phyloP scores from a whole-genome alignment of 2,329 filamentous ascomycete genomes.

The Fusarium multiceps region DNA sequence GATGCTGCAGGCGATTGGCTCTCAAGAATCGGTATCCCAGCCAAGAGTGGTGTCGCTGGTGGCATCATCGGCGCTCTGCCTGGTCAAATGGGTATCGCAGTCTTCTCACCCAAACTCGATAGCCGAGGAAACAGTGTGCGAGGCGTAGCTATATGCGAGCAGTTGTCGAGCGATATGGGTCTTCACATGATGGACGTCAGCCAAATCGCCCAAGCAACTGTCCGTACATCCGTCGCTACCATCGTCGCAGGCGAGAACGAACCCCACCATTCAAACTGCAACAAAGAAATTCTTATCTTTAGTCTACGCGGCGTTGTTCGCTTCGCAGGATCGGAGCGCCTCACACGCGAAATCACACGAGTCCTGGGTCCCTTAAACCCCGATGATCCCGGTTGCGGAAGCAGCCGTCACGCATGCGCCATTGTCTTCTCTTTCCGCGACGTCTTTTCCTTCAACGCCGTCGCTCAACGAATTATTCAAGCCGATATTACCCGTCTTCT shows the following conservation, averaged over 20 bases:
- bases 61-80: slow-evolving; percentile 50
- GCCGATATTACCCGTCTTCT: slow-evolving; percentile 46
- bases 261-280: slow-evolving; percentile 43
- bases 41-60: slow-evolving; percentile 52
- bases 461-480: slow-evolving; percentile 47
- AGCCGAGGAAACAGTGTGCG: slow-evolving; percentile 50
- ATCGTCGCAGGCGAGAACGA: slow-evolving; percentile 45
- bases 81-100: slow-evolving; percentile 49
- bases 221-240: slow-evolving; percentile 47
- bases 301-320: slow-evolving; percentile 50
- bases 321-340: slow-evolving; percentile 50
- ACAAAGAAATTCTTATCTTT: slow-evolving; percentile 48
- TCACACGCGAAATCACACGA: slow-evolving; percentile 48
- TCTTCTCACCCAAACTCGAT: slow-evolving; percentile 49
- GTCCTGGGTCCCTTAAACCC: slow-evolving; percentile 42
- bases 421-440: slow-evolving; percentile 50
- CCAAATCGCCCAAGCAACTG: slow-evolving; percentile 48
- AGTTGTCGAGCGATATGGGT: slow-evolving; percentile 49
- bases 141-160: slow-evolving; percentile 49
- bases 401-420: slow-evolving; percentile 43
- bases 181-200: slow-evolving; percentile 52
- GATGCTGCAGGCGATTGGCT: slow-evolving; percentile 55
- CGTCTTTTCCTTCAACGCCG: slow-evolving; percentile 48
- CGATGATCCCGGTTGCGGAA: slow-evolving; percentile 44
- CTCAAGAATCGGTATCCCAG: slow-evolving; percentile 53